A percentile compares a stretch with the other conserved stretches of the same genome.
These are phyloP conservation scores for Cordyceps pruinosa DNA, from an alignment of 2,329 filamentous ascomycete species.

Conservation along the genomic window DNA sequence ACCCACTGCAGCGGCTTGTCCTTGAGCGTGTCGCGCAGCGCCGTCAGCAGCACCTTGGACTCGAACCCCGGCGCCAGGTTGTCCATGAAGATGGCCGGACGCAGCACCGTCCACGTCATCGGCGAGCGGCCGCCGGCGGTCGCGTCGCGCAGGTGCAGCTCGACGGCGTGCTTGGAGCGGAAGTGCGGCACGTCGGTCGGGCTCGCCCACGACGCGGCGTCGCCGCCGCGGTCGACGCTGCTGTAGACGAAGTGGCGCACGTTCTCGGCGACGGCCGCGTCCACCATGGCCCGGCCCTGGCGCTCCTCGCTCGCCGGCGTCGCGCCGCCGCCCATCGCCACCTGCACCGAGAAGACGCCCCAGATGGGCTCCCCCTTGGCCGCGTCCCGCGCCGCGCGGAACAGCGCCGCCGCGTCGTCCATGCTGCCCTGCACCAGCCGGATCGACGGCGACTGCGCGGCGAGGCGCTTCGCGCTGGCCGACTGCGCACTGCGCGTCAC, in stretches of 20 bases:
- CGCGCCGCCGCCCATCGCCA: not conserved
- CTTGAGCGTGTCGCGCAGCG: conserved; percentile 26
- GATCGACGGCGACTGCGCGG: not conserved
- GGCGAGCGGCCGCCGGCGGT: conserved; percentile 26
- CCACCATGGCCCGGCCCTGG: conserved; percentile 53
- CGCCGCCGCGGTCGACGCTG: not conserved
- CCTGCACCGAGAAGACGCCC: not conserved
- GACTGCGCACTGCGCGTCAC: not conserved
- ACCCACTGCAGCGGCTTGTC: conserved; percentile 35
- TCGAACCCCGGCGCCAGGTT: too few relatives aligned
- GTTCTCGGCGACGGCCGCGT: conserved; percentile 46
- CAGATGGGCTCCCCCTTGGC: not conserved
- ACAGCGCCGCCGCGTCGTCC: not conserved
- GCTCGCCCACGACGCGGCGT: conserved; percentile 32
- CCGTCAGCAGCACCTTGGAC: conserved; percentile 30
- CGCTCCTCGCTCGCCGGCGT: conserved; percentile 30
- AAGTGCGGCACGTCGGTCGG: conserved; percentile 56
- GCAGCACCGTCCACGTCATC: conserved; percentile 56
- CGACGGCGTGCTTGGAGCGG: conserved; percentile 53
- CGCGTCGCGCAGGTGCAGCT: conserved; percentile 49
- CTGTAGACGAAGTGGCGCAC: conserved; percentile 55
- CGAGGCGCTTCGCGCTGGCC: not conserved
- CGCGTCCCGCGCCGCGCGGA: too few relatives aligned
- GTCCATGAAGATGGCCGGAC: conserved; percentile 58
- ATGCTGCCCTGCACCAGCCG: not conserved